phyloP scores from a whole-genome alignment of 2,329 filamentous ascomycete species.

The Thelonectria discophora region DNA sequence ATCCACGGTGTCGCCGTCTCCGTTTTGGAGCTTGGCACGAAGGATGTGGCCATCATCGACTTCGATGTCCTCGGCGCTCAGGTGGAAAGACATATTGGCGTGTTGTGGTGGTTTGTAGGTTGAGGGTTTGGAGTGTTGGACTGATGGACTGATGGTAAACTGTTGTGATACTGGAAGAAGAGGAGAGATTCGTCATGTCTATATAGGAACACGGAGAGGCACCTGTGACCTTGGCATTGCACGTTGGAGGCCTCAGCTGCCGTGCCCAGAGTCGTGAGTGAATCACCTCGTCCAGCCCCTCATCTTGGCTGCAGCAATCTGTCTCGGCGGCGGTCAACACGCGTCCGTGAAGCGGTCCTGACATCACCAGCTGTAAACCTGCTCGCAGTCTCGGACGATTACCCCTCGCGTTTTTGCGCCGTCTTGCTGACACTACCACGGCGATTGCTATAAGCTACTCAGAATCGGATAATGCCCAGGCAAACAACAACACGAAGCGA shows the following conservation, averaged over 20 bases:
- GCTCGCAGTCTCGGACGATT: neutral
- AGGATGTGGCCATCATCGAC: conserved; percentile 62
- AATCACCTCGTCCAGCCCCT: neutral
- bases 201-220: neutral
- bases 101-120: neutral
- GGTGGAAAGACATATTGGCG: conserved; percentile 56
- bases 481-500: neutral
- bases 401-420: neutral
- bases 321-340: neutral
- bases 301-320: neutral
- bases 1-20: conserved; percentile 54
- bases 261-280: neutral
- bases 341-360: neutral
- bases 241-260: neutral
- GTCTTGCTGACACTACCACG: neutral
- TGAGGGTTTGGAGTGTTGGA: neutral
- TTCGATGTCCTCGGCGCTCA: conserved; percentile 54
- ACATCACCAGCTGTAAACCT: neutral
- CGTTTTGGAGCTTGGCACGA: conserved; percentile 50
- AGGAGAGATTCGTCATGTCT: neutral
- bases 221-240: neutral
- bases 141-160: too few relatives aligned
- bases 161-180: neutral
- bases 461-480: neutral
- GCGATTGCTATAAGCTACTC: neutral